Evolutionary conservation across 192 early-diverging fungal species (phyloP), one percentile per base, ranked within the genome.

Genomic region (Backusella circina): DNA sequence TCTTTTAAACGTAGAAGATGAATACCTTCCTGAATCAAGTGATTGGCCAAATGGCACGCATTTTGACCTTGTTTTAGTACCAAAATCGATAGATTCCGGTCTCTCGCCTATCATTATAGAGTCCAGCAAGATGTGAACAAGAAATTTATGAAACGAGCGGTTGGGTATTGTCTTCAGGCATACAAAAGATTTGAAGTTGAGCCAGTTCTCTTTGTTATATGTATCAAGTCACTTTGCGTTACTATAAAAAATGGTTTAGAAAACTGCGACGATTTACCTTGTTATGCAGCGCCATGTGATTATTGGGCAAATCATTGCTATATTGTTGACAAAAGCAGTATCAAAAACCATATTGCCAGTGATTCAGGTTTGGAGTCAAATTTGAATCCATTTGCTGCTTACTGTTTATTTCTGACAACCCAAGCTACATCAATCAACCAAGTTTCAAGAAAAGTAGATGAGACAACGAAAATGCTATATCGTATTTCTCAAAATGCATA

Each of bases 251-350:
- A 64, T 64, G 9, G 5, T 64, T 64, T 64, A 30, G 26, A 64
- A 30, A 64, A 64, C 57, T 64, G 57, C 57, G 26, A 64, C 9
- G 26, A 30, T 64, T 64, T 64, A 30, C 57, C 57, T 64, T 64
- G 57, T 64, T 64, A 30, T 64, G 57, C 26, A 30, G 57, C 26
- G 57, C 57, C 57, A 64, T 64, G 57, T 64, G 57, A 64, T 64
- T 64, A 64, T 64, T 64, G 57, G 57, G 57, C 57, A 5, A 8
- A 64, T 64, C 57, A 8, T 64, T 64, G 57, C 5, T 64, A 64
- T 64, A 64, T 64, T 64, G 57, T 30, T 64, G 26, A 64, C 26
- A 6, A 64, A 64, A 64, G 57, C 31, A 64, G 57, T 64, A 30
- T 64, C 57, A 30, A 30, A 30, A 64, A 64, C 26, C 28, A 64